phyloP scores from a whole-genome alignment of 352 stramenopile species.

The Saprolegnia diclina region DNA sequence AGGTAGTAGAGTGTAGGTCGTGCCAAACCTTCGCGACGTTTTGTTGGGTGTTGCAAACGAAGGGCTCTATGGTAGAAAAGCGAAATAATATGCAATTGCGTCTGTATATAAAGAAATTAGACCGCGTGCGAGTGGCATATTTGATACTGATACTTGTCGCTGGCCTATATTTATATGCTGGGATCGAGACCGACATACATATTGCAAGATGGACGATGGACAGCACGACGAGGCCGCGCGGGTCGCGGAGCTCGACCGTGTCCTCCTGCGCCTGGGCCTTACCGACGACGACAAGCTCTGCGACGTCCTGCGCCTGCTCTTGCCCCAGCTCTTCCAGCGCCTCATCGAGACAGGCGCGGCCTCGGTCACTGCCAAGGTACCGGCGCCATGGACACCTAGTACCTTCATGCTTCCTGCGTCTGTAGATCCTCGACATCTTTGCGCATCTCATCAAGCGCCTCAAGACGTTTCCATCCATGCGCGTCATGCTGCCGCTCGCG shows the following conservation, averaged over 20 bases:
- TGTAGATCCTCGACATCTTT: constrained; percentile 65
- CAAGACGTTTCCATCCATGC: constrained; percentile 40
- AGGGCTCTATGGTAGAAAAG: too few relatives aligned
- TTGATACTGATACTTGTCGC: too few relatives aligned
- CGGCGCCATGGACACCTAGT: neutral
- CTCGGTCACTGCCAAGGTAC: constrained; percentile 64
- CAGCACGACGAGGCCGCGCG: constrained; percentile 1
- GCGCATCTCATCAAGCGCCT: constrained; percentile 69
- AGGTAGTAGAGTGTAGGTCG: too few relatives aligned
- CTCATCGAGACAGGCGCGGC: constrained; percentile 33
- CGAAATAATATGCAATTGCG: too few relatives aligned
- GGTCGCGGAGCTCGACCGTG: constrained; percentile 33
- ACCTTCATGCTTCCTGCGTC: neutral
- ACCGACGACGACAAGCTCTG: constrained; percentile 23
- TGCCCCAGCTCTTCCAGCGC: constrained; percentile 62
- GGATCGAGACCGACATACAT: too few relatives aligned
- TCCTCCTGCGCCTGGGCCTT: constrained; percentile 26
- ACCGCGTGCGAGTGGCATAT: too few relatives aligned
- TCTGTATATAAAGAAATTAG: too few relatives aligned
- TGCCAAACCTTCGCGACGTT: too few relatives aligned
- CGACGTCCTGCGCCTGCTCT: constrained; percentile 50
- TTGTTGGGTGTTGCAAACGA: too few relatives aligned
- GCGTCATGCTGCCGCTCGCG: constrained; percentile 38
- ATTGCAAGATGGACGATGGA: neutral
- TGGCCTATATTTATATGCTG: too few relatives aligned